Conservation (phyloP, 1,139 yeast genomes). For the Trichomonascaceae sp. region DNA sequence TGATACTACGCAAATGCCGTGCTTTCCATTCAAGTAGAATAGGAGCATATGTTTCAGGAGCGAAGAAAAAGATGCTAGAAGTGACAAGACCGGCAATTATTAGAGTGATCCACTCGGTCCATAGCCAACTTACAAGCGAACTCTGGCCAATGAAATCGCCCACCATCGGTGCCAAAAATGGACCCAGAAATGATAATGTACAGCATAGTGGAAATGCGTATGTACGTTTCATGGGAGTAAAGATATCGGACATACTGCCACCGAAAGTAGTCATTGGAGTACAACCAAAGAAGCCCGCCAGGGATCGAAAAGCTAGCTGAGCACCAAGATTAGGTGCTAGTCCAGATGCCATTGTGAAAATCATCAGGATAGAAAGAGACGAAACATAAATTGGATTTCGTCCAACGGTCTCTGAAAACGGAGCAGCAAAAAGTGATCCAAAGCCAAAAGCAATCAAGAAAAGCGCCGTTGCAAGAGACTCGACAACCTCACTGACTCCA, state of each 20-base stretch:
- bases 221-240: background rate
- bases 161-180: conserved; percentile 3
- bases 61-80: background rate
- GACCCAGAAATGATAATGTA: background rate
- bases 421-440: conserved; percentile 1
- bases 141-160: conserved; percentile 2
- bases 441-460: conserved; percentile 6
- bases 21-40: conserved; percentile 3
- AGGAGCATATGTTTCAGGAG: conserved; percentile 4
- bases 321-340: conserved; percentile 68
- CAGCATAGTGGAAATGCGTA: background rate
- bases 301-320: conserved; percentile 63
- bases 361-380: conserved; percentile 22
- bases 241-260: conserved; percentile 65
- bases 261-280: conserved; percentile 78
- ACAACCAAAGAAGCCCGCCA: conserved; percentile 70
- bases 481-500: conserved; percentile 2
- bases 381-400: conserved; percentile 1
- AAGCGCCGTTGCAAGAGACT: conserved; percentile 1
- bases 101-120: conserved; percentile 6
- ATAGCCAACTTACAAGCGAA: conserved; percentile 2
- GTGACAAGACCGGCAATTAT: background rate
- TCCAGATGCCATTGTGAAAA: conserved; percentile 65
- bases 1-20: background rate
- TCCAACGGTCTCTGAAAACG: conserved; percentile 8